Percentiles rank a stretch among this genome's conserved stretches.
These are phyloP conservation scores for Urochloa ruziziensis DNA, from an alignment of 176 grass and related monocot species.

Conservation along the genomic window DNA sequence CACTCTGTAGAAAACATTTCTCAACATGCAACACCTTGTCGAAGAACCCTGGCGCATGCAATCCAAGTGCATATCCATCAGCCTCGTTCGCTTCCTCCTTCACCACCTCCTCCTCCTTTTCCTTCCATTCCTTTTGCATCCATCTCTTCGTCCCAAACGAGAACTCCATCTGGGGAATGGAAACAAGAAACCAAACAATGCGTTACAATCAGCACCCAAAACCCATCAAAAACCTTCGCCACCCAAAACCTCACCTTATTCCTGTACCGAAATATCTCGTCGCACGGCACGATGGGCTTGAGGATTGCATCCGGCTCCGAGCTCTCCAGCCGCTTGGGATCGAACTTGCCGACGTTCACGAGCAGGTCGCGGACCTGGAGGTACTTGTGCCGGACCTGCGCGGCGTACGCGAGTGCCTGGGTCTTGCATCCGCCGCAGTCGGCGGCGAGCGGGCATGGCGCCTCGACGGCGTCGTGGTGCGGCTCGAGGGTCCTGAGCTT, in stretches of 20 bases:
- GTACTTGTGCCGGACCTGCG: slow-evolving; percentile 74
- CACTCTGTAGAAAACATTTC: slow-evolving; percentile 87
- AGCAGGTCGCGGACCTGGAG: slow-evolving; percentile 82
- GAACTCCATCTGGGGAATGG: slow-evolving; percentile 88
- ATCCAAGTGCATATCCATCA: slow-evolving; percentile 58
- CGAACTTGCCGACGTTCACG: slow-evolving; percentile 72
- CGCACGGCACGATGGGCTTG: slow-evolving; percentile 79
- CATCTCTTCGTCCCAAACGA: slow-evolving; percentile 89
- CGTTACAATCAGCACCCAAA: slow-evolving; percentile 23
- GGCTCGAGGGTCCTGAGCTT: slow-evolving; percentile 78
- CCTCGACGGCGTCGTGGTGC: slow-evolving; percentile 62
- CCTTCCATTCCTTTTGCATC: slow-evolving; percentile 52
- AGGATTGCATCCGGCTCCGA: slow-evolving; percentile 40
- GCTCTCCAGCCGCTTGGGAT: slow-evolving; percentile 34
- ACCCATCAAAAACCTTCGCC: slow-evolving; percentile 38
- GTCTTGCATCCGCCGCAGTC: slow-evolving; percentile 91
- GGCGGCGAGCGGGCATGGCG: slow-evolving; percentile 70
- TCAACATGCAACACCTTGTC: slow-evolving; percentile 84
- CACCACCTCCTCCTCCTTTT: slow-evolving; percentile 10
- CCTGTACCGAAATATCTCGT: slow-evolving; percentile 81
- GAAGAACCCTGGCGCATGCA: slow-evolving; percentile 89
- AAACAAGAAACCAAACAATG: slow-evolving; percentile 11
- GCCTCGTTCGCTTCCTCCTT: slow-evolving; percentile 22
- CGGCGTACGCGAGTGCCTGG: slow-evolving; percentile 76
- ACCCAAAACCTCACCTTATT: slow-evolving; percentile 70